Evolutionary conservation across 1,284 basidiomycete species (phyloP), one percentile per base, ranked within the genome.

Genomic region (Retiboletus flavoniger): DNA sequence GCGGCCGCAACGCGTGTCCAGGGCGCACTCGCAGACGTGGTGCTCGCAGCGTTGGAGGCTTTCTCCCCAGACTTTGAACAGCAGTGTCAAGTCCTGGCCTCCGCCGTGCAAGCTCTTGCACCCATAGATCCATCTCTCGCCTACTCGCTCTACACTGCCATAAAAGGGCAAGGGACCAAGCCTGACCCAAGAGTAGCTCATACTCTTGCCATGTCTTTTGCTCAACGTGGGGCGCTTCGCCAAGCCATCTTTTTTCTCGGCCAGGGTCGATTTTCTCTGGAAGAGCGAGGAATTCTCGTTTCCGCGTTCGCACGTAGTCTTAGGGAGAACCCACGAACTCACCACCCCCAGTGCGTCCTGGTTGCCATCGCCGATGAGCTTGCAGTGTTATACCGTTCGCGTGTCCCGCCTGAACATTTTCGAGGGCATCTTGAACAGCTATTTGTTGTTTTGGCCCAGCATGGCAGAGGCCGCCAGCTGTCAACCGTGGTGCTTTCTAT

Each of bases 341-440:
- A 50, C 38, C 45, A 65, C 11, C 48, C 50, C 0, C 19, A 54
- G 17, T 39, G 40, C 21, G 42, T 57, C 34, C 50, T 64, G n/a
- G 36, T 47, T 29, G 42, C 53, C 6, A 43, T 69, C 26, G 56
- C 42, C 21, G n/a, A 64, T 8, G 61, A 62, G 47, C 53, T 72
- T 17, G 39, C 39, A 26, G 50, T 32, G 3, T 38, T 67, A 38
- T 72, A 71, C 36, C 19, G 14, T 19, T 67, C 49, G 3, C 57
- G 47, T 8, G 29, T 44, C 28, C 70, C 67, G 1, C 62, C 69
- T 13, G 48, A 48, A 34, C 58, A 68, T 34, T 67, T 72, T 57
- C 67, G 60, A 36, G 55, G 64, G 21, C 66, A 64, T 41, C 57
- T 68, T 21, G 66, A 71, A 34, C 57, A 57, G 11, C 46, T 72